Evolutionary conservation across 495 filamentous ascomycete species (phyloP).

Genomic region (Penicillium manginii): DNA sequence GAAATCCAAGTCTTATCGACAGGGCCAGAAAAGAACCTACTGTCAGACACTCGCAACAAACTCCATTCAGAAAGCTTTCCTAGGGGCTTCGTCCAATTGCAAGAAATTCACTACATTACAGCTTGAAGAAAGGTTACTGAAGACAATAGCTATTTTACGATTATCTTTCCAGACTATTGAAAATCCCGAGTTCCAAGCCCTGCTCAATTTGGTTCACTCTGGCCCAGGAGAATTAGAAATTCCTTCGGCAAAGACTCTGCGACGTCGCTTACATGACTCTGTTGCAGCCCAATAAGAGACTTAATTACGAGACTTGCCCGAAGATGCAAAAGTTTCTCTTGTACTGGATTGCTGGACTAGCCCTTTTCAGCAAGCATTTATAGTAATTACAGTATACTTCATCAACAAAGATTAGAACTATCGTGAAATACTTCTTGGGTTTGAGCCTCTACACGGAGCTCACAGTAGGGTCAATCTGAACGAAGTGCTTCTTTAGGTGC

Average conservation of each 20-base stretch:
- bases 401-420: constrained; percentile 14
- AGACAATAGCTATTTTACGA: constrained; percentile 11
- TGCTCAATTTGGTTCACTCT: constrained; percentile 11
- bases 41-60: not conserved
- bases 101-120: not conserved
- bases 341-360: constrained; percentile 10
- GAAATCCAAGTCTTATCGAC: constrained; percentile 8
- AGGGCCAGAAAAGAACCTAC: constrained; percentile 3
- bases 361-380: constrained; percentile 8
- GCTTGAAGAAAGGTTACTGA: constrained; percentile 8
- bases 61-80: not conserved
- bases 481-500: constrained; percentile 8
- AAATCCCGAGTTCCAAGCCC: constrained; percentile 13
- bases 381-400: constrained; percentile 5
- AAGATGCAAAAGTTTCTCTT: constrained; percentile 4
- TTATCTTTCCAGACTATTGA: constrained; percentile 12
- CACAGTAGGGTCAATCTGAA: constrained; percentile 2
- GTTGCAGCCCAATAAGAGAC: not conserved
- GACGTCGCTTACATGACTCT: not conserved
- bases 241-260: constrained; percentile 8
- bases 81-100: not conserved
- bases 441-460: constrained; percentile 4
- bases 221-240: constrained; percentile 2
- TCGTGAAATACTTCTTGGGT: constrained; percentile 10
- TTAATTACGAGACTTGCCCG: not conserved